These are phyloP conservation scores for Bipolaris gigantea DNA, from an alignment of 2,329 filamentous ascomycete species.

Conservation along the genomic window DNA sequence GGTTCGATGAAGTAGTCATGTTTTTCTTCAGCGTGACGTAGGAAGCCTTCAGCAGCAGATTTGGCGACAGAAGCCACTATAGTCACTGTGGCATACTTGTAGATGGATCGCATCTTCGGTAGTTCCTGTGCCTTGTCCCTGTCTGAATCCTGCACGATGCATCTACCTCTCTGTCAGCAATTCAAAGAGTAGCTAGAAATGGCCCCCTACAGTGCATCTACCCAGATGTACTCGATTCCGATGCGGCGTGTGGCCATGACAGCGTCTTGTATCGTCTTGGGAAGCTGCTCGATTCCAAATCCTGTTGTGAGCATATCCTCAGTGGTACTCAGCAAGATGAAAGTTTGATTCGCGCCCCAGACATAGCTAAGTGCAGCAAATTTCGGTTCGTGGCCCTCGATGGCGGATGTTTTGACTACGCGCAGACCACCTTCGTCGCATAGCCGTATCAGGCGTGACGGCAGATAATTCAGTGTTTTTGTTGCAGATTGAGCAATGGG, in stretches of 20 bases:
- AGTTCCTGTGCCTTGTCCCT: conserved; percentile 11
- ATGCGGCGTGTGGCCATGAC: conserved; percentile 11
- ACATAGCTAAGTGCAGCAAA: conserved; percentile 13
- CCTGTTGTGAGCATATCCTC: background rate
- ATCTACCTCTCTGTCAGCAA: conserved; percentile 1
- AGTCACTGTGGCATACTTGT: conserved; percentile 10
- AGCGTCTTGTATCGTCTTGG: conserved; percentile 14
- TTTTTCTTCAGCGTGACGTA: conserved; percentile 4
- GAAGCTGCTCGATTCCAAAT: conserved; percentile 4
- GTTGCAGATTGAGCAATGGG: background rate
- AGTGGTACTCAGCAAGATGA: conserved; percentile 2
- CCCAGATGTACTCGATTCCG: conserved; percentile 13
- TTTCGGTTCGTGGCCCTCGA: background rate
- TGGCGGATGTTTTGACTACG: background rate
- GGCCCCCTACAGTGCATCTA: conserved; percentile 12
- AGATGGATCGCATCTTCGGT: conserved; percentile 13
- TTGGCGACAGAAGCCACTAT: conserved; percentile 10
- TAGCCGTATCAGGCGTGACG: background rate
- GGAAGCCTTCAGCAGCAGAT: conserved; percentile 11
- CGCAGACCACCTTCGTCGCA: background rate
- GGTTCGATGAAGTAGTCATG: conserved; percentile 9
- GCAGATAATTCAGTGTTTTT: background rate
- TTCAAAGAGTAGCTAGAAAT: background rate
- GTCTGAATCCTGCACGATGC: conserved; percentile 12
- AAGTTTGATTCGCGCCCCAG: conserved; percentile 6